Evolutionary conservation across 108 stramenopile species (phyloP).

Genomic region (Fragilariopsis cylindrus): DNA sequence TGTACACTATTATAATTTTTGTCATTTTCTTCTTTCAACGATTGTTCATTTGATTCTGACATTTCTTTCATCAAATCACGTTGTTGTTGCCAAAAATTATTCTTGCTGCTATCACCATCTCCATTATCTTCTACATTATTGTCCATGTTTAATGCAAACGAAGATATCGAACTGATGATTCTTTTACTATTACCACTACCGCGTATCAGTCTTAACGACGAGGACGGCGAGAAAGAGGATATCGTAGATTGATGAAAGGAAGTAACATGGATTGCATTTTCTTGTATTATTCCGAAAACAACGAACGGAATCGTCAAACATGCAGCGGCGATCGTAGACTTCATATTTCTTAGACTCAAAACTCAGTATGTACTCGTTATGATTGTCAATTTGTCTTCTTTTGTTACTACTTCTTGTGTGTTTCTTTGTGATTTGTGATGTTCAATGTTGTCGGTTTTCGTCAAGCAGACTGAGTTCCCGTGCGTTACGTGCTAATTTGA

Average conservation of each 20-base stretch:
- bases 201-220: background rate
- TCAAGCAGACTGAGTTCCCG: no score
- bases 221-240: background rate
- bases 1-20: conserved; percentile 59
- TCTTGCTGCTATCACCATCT: conserved; percentile 7
- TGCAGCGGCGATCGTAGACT: no score
- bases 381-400: no score
- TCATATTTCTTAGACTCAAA: no score
- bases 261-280: background rate
- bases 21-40: conserved; percentile 33
- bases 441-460: no score
- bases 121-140: background rate
- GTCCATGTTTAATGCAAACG: background rate
- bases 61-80: conserved; percentile 60
- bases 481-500: no score
- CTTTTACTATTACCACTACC: background rate
- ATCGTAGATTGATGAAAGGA: background rate
- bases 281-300: conserved; percentile 4
- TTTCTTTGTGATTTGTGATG: no score
- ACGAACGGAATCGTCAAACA: background rate
- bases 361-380: no score
- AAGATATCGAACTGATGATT: background rate
- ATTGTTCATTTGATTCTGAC: conserved; percentile 21
- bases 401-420: no score
- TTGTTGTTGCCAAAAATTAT: conserved; percentile 74